Conservation (phyloP, 129 eudicot genomes). For the Smallanthus sonchifolius region DNA sequence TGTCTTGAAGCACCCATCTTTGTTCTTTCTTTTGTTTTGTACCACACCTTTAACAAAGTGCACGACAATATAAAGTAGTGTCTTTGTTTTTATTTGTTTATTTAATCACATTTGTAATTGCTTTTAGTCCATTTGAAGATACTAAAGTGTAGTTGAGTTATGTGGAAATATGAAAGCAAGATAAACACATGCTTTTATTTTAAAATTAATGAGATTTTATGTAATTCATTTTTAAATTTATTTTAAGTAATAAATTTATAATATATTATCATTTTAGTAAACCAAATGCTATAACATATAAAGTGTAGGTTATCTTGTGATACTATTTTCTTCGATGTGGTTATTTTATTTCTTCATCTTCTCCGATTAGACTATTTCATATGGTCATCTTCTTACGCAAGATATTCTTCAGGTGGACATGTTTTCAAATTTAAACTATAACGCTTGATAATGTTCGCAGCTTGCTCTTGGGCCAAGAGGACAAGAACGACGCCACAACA, state of each 20-base stretch:
- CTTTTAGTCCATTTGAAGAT: neutral
- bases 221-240: neutral
- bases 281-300: no score
- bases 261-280: neutral
- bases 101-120: neutral
- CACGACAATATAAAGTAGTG: constrained; percentile 15
- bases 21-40: constrained; percentile 18
- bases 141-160: neutral
- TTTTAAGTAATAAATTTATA: neutral
- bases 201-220: neutral
- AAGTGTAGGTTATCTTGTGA: no score
- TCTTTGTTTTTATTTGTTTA: constrained; percentile 11
- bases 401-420: no score
- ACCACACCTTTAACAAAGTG: constrained; percentile 30
- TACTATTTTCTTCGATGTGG: no score
- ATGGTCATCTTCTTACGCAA: no score
- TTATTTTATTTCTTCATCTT: no score
- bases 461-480: no score
- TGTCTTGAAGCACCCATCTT: neutral
- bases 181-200: neutral
- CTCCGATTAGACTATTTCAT: no score
- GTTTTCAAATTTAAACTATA: no score
- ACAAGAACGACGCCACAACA: no score
- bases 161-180: neutral
- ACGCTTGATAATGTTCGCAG: no score